Base-by-base conservation (phyloP, 169 alveolate species). In the Eimeria sp. region DNA sequence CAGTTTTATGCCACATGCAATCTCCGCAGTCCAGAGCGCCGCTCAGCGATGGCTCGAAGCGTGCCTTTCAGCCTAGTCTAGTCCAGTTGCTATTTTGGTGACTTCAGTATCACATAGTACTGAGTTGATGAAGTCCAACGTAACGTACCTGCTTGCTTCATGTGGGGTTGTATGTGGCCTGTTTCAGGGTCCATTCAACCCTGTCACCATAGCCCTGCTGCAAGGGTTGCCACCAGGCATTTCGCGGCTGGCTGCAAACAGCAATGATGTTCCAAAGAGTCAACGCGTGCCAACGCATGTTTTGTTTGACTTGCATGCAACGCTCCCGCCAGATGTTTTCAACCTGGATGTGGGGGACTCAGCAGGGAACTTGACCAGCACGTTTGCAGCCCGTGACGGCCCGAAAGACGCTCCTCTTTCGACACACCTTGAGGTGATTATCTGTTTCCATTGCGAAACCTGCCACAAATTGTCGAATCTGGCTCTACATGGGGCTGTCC, bases 181-280 rank as follows among this genome's bases (percentile, higher is more conserved):
- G 74, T 40, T 49, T 40, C 76, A 91, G 96, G 96, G 96, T 18
- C 54, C 91, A 30, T 91, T 72, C 87, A 78, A 91, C 76, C 90
- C 96, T 43, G 27, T 80, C 91, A 62, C 77, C 18, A 52, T 64
- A 8, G 96, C 96, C 23, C 74, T 72, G 76, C 87, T 91, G 76
- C 96, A 91, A n/a, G 96, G 96, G 52, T 56, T 91, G 71, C 87
- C 87, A 37, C 91, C 96, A n/a, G 96, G 96, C 40, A 78, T 89
- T 25, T 89, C 96, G 6, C 80, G 96, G 46, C 77, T 91, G 3
- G 77, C 91, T 64, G 91, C 77, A 64, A n/a, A 18, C 33, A n/a
- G 72, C 85, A 74, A 33, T n/a, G 77, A 77, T 68, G 83, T 60
- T 30, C 91, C 77, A 66, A 83, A 60, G 33, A 64, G 54, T 14